Percentiles rank a stretch among this genome's conserved stretches.
Evolutionary conservation across 2,329 filamentous ascomycete genomes (phyloP).

Genomic region (Diaporthe destruens): DNA sequence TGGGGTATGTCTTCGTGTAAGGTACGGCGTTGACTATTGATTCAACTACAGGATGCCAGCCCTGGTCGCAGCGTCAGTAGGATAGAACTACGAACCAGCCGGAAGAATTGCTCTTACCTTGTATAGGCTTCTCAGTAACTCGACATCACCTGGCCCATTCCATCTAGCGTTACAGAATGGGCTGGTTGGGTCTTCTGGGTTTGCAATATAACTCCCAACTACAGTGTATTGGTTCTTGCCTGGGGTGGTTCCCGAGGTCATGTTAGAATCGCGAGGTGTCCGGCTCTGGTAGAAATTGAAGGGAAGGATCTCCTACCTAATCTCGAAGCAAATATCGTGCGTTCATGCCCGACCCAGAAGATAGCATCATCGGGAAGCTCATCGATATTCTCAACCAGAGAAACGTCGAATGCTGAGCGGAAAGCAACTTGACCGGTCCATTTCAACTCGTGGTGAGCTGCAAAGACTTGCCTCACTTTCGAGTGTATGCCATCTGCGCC

Average conservation of each 20-base stretch:
- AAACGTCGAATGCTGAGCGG: slow-evolving; percentile 51
- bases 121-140: slow-evolving; percentile 48
- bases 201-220: slow-evolving; percentile 47
- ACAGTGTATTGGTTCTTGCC: slow-evolving; percentile 50
- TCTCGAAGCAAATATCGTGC: slow-evolving; percentile 19
- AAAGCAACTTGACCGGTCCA: slow-evolving; percentile 55
- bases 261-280: background rate
- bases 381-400: slow-evolving; percentile 48
- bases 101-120: slow-evolving; percentile 40
- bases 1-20: slow-evolving; percentile 50
- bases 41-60: slow-evolving; percentile 53
- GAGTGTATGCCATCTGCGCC: slow-evolving; percentile 34
- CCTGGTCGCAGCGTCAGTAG: slow-evolving; percentile 39
- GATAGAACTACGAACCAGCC: background rate
- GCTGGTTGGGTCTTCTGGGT: slow-evolving; percentile 46
- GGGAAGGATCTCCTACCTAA: background rate
- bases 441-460: slow-evolving; percentile 46
- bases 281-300: background rate
- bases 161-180: slow-evolving; percentile 45
- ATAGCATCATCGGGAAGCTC: slow-evolving; percentile 52
- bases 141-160: slow-evolving; percentile 47
- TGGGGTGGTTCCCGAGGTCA: slow-evolving; percentile 1
- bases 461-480: background rate
- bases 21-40: slow-evolving; percentile 51
- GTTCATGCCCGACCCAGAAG: slow-evolving; percentile 47